phyloP scores from a whole-genome alignment of 31 red algal species.

The Endocladia muricata region DNA sequence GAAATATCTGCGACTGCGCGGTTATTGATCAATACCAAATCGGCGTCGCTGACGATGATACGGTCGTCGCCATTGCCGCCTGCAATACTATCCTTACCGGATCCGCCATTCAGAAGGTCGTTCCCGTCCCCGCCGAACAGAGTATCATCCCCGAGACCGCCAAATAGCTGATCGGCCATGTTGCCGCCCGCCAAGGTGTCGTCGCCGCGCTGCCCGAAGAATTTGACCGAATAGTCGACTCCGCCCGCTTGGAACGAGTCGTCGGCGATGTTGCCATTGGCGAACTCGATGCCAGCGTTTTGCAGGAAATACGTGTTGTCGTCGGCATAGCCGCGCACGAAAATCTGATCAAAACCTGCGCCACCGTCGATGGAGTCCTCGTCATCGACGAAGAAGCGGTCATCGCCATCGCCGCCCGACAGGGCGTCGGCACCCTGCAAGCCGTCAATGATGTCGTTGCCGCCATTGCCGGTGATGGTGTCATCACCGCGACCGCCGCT shows the following conservation, averaged over 20 bases:
- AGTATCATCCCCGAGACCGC: background rate
- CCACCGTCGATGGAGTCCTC: too few relatives aligned
- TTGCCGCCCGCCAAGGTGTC: too few relatives aligned
- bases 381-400: conserved; percentile 1
- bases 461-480: background rate
- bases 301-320: too few relatives aligned
- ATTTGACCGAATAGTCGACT: too few relatives aligned
- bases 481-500: background rate
- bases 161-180: too few relatives aligned
- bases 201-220: too few relatives aligned
- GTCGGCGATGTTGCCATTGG: background rate
- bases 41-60: background rate
- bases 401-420: background rate
- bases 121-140: conserved; percentile 5
- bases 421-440: background rate
- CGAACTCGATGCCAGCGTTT: background rate
- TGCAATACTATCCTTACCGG: background rate
- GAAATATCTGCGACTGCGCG: background rate
- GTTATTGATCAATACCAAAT: too few relatives aligned
- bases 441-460: background rate
- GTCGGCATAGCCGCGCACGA: too few relatives aligned
- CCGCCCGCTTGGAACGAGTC: too few relatives aligned
- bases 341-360: too few relatives aligned
- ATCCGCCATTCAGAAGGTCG: background rate
- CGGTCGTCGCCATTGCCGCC: conserved; percentile 2